These are phyloP conservation scores for Backusella luteola DNA, from an alignment of 192 early-diverging fungal genomes.

Conservation along the genomic window DNA sequence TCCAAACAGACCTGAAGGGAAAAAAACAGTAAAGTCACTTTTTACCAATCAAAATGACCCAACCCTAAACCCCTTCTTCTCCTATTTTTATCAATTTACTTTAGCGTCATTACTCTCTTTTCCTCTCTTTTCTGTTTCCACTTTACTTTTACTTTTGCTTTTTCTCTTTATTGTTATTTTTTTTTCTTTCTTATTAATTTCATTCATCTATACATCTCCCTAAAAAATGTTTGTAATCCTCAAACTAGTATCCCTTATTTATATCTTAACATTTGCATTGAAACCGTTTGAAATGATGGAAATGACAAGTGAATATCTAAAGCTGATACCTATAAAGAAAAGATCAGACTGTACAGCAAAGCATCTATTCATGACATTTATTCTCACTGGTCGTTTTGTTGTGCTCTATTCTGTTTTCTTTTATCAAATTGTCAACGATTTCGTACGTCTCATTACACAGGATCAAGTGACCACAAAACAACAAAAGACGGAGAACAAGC, in stretches of 20 bases:
- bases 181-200: neutral
- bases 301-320: neutral
- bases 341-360: neutral
- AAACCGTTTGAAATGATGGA: conserved; percentile 6
- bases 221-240: neutral
- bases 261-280: neutral
- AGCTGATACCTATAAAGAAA: neutral
- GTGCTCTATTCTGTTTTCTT: neutral
- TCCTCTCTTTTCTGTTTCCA: neutral
- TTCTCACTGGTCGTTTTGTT: neutral
- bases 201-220: neutral
- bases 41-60: conserved; percentile 3
- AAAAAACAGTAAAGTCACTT: conserved; percentile 4
- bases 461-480: neutral
- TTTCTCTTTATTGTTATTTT: neutral
- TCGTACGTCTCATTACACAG: neutral
- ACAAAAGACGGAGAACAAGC: neutral
- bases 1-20: neutral
- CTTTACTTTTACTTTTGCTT: neutral
- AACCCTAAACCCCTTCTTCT: neutral
- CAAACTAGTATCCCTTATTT: neutral
- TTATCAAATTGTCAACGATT: neutral
- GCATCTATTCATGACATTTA: neutral
- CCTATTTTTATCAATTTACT: conserved; percentile 9
- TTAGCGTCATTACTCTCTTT: neutral